phyloP scores from a whole-genome alignment of 352 stramenopile genomes.

The Phytophthora pisi region DNA sequence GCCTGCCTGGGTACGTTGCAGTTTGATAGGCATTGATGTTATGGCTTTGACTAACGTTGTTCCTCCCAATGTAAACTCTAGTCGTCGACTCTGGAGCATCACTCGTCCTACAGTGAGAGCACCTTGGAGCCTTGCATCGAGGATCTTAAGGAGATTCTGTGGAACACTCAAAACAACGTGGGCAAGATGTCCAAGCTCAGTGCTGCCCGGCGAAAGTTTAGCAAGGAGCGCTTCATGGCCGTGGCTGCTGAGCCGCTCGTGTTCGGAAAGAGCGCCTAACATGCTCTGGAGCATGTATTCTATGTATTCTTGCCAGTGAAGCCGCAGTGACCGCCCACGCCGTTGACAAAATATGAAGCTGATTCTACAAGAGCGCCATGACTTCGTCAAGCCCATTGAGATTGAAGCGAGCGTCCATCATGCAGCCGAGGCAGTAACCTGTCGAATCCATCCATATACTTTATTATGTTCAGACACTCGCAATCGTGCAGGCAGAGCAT shows the following conservation, averaged over 20 bases:
- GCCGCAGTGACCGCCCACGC: constrained; percentile 19
- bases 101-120: constrained; percentile 78
- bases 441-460: constrained; percentile 39
- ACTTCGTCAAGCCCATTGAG: constrained; percentile 17
- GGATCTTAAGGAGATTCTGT: constrained; percentile 83
- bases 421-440: constrained; percentile 22
- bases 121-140: constrained; percentile 66
- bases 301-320: constrained; percentile 30
- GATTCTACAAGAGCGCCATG: constrained; percentile 42
- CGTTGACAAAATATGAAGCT: constrained; percentile 37
- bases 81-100: constrained; percentile 74
- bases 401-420: constrained; percentile 22
- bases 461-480: constrained; percentile 30
- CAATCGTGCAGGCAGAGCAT: background rate
- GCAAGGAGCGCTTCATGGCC: constrained; percentile 80
- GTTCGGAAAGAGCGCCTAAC: constrained; percentile 51
- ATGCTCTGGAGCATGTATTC: constrained; percentile 23
- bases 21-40: background rate
- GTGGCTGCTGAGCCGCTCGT: constrained; percentile 66
- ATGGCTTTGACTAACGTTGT: constrained; percentile 12
- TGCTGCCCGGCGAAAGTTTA: constrained; percentile 86
- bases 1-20: constrained; percentile 71
- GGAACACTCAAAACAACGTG: constrained; percentile 70
- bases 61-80: constrained; percentile 27
- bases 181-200: constrained; percentile 81